Percentiles rank a stretch among this genome's conserved stretches.
Evolutionary conservation across 305 asterid species (phyloP).

Genomic region (Rubia tinctorum): DNA sequence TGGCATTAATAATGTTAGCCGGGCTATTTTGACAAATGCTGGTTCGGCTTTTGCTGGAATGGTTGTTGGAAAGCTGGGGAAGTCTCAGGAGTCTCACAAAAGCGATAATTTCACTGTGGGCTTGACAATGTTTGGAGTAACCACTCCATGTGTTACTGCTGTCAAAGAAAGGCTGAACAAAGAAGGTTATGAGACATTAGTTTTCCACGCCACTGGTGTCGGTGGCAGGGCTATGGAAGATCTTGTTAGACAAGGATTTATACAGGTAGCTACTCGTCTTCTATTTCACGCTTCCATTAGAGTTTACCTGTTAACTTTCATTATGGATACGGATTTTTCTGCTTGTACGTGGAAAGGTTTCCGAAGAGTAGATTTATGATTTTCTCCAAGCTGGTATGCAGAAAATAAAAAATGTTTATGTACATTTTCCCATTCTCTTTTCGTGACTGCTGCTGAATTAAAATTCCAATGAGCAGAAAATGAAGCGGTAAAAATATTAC

Average conservation of each 20-base stretch:
- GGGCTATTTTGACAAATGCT: constrained; percentile 65
- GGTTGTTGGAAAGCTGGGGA: constrained; percentile 52
- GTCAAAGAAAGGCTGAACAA: constrained; percentile 73
- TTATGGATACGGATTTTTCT: neutral
- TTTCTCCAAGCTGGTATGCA: neutral
- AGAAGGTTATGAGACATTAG: constrained; percentile 84
- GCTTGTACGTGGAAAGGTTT: neutral
- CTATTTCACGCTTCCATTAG: neutral
- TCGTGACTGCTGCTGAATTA: neutral
- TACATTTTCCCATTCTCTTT: neutral
- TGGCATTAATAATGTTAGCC: constrained; percentile 85
- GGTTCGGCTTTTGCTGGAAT: constrained; percentile 91
- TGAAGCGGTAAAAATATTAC: neutral
- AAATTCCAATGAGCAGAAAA: neutral
- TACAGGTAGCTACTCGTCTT: constrained; percentile 52
- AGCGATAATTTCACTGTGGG: constrained; percentile 65
- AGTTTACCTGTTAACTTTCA: neutral
- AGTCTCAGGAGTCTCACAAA: constrained; percentile 28
- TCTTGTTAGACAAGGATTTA: constrained; percentile 83
- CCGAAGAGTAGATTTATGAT: neutral
- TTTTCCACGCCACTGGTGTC: constrained; percentile 98
- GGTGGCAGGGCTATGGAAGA: constrained; percentile 99
- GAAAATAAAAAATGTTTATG: neutral
- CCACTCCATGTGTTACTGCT: constrained; percentile 81
- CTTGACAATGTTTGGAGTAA: constrained; percentile 95